Evolutionary conservation across 805 yeast genomes (phyloP), one percentile per base, ranked within the genome.

Genomic region (Starmerella stigmatis): DNA sequence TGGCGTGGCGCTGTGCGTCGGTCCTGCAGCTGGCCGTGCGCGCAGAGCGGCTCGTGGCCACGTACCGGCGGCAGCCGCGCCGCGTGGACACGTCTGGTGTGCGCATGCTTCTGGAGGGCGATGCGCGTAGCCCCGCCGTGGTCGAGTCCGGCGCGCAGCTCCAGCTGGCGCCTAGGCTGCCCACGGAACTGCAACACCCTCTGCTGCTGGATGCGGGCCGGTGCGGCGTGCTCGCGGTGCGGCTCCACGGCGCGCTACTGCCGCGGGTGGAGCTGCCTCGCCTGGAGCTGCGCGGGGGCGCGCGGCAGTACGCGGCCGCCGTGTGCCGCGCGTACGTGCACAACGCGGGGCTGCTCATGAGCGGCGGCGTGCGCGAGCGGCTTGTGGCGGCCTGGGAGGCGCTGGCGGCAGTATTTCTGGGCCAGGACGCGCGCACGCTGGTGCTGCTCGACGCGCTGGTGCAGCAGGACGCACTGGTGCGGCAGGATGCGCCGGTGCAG

Each of bases 361-460:
- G 47, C 22, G n/a, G 26, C 6, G 27, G 38, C 3, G 42, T 49
- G n/a, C 43, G 44, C 10, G 42, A 45, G 2, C 20, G 11, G 3
- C 27, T 55, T 6, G 21, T 25, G 2, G 21, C 13, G 10, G 30
- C 36, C 9, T 56, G 57, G 57, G 15, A 22, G 5, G 23, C 5
- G n/a, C 37, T 54, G 12, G 44, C 50, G 3, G 32, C 22, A 1
- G 50, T 56, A 3, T 54, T 17, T 22, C 41, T 54, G 2, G 57
- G 52, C 5, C 54, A 44, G 16, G 54, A 53, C 44, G 32, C 53
- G n/a, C 49, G 55, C 5, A 45, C 44, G 41, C 44, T 51, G 5
- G 19, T 34, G 11, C 35, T 50, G 5, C 30, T 53, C n/a, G 13
- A 4, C 10, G 34, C 39, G 32, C 9, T 23, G 25, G 28, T 12